Percentiles rank a stretch among this genome's conserved stretches.
These are phyloP conservation scores for Stephania yunnanensis DNA, from an alignment of 164 flowering plant genomes.

Conservation along the genomic window DNA sequence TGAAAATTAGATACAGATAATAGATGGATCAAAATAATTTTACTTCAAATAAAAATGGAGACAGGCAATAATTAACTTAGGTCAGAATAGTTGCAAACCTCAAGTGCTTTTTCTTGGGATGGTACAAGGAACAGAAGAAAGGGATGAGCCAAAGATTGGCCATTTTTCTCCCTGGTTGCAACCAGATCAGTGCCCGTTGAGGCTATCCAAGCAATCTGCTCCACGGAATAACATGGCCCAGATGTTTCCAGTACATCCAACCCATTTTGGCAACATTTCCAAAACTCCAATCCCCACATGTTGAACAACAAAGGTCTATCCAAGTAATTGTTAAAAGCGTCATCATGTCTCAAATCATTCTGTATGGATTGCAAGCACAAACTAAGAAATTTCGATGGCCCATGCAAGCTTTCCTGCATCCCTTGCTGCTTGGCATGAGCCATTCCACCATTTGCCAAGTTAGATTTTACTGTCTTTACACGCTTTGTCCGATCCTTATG, in stretches of 20 bases:
- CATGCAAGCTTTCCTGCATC: constrained; percentile 18
- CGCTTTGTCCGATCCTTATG: constrained; percentile 11
- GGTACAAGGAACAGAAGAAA: constrained; percentile 75
- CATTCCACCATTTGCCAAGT: constrained; percentile 7
- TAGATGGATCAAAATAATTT: too few relatives aligned
- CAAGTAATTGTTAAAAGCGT: constrained; percentile 18
- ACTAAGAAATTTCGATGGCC: constrained; percentile 68
- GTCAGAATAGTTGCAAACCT: constrained; percentile 39
- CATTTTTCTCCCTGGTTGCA: constrained; percentile 58
- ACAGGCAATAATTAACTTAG: not conserved
- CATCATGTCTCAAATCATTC: constrained; percentile 33
- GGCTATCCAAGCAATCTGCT: constrained; percentile 84
- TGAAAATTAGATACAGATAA: too few relatives aligned
- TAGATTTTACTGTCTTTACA: constrained; percentile 9
- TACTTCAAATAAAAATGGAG: too few relatives aligned
- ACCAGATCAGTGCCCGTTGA: constrained; percentile 70
- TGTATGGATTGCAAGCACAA: constrained; percentile 72
- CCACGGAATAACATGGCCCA: constrained; percentile 38
- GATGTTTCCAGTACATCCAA: constrained; percentile 58
- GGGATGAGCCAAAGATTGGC: constrained; percentile 40
- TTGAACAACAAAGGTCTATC: constrained; percentile 42
- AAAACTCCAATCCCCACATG: constrained; percentile 81
- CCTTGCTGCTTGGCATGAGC: constrained; percentile 10
- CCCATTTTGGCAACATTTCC: constrained; percentile 50
- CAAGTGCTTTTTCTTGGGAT: constrained; percentile 33